phyloP scores from a whole-genome alignment of 2,329 filamentous ascomycete species.

The Epichloe elymi region DNA sequence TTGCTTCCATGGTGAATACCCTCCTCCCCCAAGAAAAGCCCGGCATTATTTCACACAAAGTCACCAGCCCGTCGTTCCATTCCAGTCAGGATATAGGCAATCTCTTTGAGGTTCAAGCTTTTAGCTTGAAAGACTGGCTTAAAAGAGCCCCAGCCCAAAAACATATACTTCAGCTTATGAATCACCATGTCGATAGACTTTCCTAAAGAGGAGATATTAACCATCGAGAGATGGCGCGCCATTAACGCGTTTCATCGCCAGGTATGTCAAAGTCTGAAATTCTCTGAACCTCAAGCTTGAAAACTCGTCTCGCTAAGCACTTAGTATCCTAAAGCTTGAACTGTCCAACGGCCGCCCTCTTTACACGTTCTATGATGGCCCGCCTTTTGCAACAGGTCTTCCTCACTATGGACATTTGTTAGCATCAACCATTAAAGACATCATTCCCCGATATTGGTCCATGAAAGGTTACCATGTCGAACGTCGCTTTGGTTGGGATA shows the following conservation, averaged over 20 bases:
- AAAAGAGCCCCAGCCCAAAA: not conserved
- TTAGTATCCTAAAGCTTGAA: conserved; percentile 38
- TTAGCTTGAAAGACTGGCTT: not conserved
- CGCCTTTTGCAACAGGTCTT: conserved; percentile 61
- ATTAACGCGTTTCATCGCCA: conserved; percentile 85
- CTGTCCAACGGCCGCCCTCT: conserved; percentile 69
- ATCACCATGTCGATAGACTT: conserved; percentile 78
- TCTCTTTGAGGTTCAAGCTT: not conserved
- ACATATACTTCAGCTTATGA: not conserved
- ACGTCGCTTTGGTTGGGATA: conserved; percentile 88
- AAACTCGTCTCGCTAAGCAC: not conserved
- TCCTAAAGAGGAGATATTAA: conserved; percentile 75
- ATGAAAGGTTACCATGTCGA: conserved; percentile 94
- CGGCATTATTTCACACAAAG: not conserved
- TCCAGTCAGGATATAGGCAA: not conserved
- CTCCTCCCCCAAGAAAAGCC: not conserved
- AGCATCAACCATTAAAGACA: conserved; percentile 92
- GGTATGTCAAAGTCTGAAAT: conserved; percentile 27
- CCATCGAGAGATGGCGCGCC: conserved; percentile 78
- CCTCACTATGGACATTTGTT: conserved; percentile 62
- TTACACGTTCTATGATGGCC: conserved; percentile 93
- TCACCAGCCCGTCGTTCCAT: not conserved
- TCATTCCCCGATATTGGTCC: conserved; percentile 91
- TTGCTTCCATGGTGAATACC: not conserved
- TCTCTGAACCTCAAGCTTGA: not conserved